Evolutionary conservation across 2,329 filamentous ascomycete species (phyloP).

Genomic region (Diaporthe ampelina): DNA sequence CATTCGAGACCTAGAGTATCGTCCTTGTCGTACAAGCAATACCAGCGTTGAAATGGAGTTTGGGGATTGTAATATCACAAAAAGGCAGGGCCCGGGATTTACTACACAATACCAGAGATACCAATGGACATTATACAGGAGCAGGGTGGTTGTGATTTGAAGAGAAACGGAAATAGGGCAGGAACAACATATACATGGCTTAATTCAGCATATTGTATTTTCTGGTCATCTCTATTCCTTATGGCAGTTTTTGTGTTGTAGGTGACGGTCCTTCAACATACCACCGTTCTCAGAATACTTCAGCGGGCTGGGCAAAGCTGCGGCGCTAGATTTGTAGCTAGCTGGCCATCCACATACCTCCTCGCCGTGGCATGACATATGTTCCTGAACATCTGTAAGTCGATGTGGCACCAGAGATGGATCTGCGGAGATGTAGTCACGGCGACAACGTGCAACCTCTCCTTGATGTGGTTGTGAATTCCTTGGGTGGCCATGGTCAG

Average conservation of each 20-base stretch:
- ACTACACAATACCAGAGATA: slow-evolving; percentile 29
- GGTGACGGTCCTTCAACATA: neutral
- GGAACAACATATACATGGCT: neutral
- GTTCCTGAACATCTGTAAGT: neutral
- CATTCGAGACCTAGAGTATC: slow-evolving; percentile 46
- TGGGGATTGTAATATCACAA: slow-evolving; percentile 2
- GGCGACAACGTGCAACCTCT: neutral
- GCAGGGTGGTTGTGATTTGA: slow-evolving; percentile 14
- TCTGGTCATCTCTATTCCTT: neutral
- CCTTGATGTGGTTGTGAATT: neutral
- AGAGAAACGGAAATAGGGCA: neutral
- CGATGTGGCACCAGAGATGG: neutral
- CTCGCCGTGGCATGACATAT: neutral
- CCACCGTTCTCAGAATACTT: neutral
- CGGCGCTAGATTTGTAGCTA: neutral
- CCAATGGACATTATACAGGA: slow-evolving; percentile 22
- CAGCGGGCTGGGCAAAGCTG: neutral
- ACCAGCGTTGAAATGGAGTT: slow-evolving; percentile 27
- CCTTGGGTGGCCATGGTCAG: neutral
- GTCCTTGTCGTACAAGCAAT: slow-evolving; percentile 39
- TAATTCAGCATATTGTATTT: neutral
- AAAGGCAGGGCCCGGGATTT: neutral
- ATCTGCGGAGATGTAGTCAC: neutral
- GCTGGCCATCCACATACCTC: neutral
- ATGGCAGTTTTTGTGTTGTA: neutral